These are phyloP conservation scores for Populus nigra DNA, from an alignment of 345 rosid genomes.

Conservation along the genomic window DNA sequence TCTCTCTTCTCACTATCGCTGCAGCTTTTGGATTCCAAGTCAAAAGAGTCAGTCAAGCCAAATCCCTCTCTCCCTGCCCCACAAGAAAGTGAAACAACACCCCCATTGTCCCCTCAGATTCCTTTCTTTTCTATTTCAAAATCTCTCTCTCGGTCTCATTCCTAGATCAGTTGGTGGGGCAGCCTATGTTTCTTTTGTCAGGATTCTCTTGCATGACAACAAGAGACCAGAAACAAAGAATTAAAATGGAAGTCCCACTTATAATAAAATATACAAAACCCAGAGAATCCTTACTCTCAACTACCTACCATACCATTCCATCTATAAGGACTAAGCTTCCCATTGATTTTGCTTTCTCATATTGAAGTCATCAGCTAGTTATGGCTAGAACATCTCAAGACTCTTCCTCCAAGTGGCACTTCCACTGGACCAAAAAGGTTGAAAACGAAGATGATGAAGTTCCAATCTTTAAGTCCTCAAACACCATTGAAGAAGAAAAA, in stretches of 20 bases:
- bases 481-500: conserved; percentile 23
- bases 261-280: not conserved
- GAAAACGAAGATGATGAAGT: conserved; percentile 55
- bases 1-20: not conserved
- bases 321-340: conserved; percentile 10
- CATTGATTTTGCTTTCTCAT: too few relatives aligned
- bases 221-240: conserved; percentile 6
- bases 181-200: conserved; percentile 25
- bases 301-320: not conserved
- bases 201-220: conserved; percentile 16
- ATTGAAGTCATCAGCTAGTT: not conserved
- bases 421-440: conserved; percentile 80
- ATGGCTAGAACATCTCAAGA: conserved; percentile 44
- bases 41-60: conserved; percentile 59
- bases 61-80: conserved; percentile 41
- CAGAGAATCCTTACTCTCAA: not conserved
- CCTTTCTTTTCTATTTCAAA: conserved; percentile 1
- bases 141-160: not conserved
- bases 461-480: conserved; percentile 35
- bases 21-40: conserved; percentile 45
- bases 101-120: conserved; percentile 16
- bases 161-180: conserved; percentile 24
- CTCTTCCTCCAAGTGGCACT: conserved; percentile 59
- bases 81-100: conserved; percentile 65
- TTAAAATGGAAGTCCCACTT: conserved; percentile 11